phyloP scores from a whole-genome alignment of 345 rosid species.

The Durio zibethinus region DNA sequence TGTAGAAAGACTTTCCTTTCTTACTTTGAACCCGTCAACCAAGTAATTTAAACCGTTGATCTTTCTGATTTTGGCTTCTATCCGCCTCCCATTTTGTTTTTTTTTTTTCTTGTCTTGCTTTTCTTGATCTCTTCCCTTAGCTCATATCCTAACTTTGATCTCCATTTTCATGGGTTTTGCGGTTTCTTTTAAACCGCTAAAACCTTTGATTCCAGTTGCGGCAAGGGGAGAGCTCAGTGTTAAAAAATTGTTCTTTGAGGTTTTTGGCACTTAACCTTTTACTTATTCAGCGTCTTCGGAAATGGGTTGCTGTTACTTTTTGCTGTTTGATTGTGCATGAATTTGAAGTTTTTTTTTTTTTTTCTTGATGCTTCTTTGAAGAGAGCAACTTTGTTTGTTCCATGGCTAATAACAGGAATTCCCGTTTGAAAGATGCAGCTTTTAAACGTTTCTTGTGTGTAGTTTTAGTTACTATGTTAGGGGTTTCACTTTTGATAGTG shows the following conservation, averaged over 20 bases:
- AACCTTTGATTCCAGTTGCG: background rate
- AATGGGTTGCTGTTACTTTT: constrained; percentile 24
- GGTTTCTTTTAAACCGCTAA: background rate
- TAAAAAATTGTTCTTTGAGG: constrained; percentile 25
- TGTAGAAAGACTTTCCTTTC: background rate
- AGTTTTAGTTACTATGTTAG: constrained; percentile 44
- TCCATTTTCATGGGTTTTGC: background rate
- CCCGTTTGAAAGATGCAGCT: constrained; percentile 45
- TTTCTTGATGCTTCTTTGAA: background rate
- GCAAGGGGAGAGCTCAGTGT: background rate
- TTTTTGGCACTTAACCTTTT: constrained; percentile 25
- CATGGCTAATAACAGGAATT: constrained; percentile 75
- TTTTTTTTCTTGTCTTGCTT: background rate
- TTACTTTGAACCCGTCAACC: background rate
- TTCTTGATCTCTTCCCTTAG: background rate
- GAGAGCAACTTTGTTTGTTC: constrained; percentile 1
- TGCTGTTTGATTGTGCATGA: constrained; percentile 9
- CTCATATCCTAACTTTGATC: background rate
- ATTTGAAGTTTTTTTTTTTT: constrained; percentile 3
- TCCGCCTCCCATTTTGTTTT: background rate
- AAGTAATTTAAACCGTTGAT: background rate
- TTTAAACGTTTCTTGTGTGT: constrained; percentile 51
- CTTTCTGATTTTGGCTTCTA: constrained; percentile 5
- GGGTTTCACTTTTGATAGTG: constrained; percentile 51
- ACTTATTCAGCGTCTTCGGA: constrained; percentile 16